These are phyloP conservation scores for Blastomyces percursus DNA, from an alignment of 2,329 filamentous ascomycete genomes.

Conservation along the genomic window DNA sequence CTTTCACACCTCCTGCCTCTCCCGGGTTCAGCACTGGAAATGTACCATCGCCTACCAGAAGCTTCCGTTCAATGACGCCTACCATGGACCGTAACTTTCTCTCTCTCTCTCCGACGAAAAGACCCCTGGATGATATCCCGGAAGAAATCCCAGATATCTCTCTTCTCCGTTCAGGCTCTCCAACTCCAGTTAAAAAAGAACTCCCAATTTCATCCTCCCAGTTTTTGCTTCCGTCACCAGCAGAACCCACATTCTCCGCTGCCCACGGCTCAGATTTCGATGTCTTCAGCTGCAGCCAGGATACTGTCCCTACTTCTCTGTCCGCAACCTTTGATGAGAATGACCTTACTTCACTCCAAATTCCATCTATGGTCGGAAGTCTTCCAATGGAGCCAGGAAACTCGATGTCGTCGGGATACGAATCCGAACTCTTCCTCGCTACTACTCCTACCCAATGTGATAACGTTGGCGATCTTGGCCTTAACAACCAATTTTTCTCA, in stretches of 20 bases:
- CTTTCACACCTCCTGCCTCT: slow-evolving; percentile 39
- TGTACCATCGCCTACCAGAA: slow-evolving; percentile 27
- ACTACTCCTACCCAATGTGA: slow-evolving; percentile 21
- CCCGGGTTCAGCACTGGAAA: slow-evolving; percentile 33
- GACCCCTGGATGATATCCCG: slow-evolving; percentile 21
- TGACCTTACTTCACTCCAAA: slow-evolving; percentile 13
- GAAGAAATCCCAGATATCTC: slow-evolving; percentile 23
- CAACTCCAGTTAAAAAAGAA: slow-evolving; percentile 12
- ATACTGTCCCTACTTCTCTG: slow-evolving; percentile 21
- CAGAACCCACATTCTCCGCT: slow-evolving; percentile 26
- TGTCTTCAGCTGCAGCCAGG: slow-evolving; percentile 30
- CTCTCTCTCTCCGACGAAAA: slow-evolving; percentile 26
- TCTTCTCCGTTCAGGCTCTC: slow-evolving; percentile 14
- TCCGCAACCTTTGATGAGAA: slow-evolving; percentile 25
- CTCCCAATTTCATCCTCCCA: slow-evolving; percentile 18
- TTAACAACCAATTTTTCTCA: slow-evolving; percentile 28
- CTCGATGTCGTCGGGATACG: slow-evolving; percentile 17
- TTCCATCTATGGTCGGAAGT: neutral
- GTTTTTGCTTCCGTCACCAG: slow-evolving; percentile 28
- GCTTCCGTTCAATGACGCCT: slow-evolving; percentile 30
- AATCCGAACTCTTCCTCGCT: slow-evolving; percentile 24
- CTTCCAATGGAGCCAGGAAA: neutral
- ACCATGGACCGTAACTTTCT: slow-evolving; percentile 29
- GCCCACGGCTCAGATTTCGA: slow-evolving; percentile 30
- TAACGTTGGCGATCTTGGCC: neutral